Evolutionary conservation across 306 rosid species (phyloP).

Genomic region (Vigna angularis): DNA sequence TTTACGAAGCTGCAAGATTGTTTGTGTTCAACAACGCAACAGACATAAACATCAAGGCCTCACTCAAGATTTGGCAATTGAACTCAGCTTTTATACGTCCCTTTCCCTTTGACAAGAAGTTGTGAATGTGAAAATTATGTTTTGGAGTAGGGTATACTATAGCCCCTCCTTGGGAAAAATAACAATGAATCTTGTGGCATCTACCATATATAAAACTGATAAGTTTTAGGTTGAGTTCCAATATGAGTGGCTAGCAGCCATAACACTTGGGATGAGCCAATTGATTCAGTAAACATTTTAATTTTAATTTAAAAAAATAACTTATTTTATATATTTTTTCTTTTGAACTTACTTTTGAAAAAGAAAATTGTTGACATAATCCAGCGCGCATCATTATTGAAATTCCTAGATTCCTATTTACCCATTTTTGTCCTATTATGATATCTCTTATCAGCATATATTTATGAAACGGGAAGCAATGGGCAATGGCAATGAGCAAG

Average conservation of each 20-base stretch:
- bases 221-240: conserved; percentile 8
- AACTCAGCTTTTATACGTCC: conserved; percentile 82
- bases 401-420: conserved; percentile 16
- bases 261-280: neutral
- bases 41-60: conserved; percentile 62
- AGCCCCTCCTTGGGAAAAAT: neutral
- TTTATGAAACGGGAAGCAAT: neutral
- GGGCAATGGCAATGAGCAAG: neutral
- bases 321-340: too few species aligned
- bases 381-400: neutral
- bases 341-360: too few species aligned
- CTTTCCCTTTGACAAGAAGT: conserved; percentile 59
- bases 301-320: too few species aligned
- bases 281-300: neutral
- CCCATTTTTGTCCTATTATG: neutral
- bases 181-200: neutral
- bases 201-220: neutral
- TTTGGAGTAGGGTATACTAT: neutral
- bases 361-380: neutral
- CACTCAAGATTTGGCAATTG: conserved; percentile 72
- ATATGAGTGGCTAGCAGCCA: neutral
- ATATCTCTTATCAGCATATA: neutral
- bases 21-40: conserved; percentile 90
- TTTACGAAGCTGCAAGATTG: conserved; percentile 77
- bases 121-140: conserved; percentile 4